Evolutionary conservation across 805 yeast species (phyloP), one percentile per base, ranked within the genome.

Genomic region (Schwanniomyces sp.): DNA sequence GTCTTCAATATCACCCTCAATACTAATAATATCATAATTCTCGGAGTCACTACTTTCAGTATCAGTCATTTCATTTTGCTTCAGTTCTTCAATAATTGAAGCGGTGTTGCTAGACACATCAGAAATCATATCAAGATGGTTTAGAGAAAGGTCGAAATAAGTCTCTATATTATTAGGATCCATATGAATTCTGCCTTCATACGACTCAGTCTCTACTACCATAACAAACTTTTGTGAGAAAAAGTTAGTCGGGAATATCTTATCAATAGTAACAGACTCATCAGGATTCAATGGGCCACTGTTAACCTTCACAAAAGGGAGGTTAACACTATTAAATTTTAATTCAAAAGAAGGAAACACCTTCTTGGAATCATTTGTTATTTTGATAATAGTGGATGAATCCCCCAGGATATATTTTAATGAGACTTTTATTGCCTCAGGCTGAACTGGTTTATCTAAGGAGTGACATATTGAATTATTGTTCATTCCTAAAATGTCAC

Each of bases 1-100:
- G 24, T 64, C 70, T 16, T 54, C 59, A 14, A 60, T 67, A 14
- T 63, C 70, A 17, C 49, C 57, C 26, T 56, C 63, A 37, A 57
- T 59, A 47, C 70, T 64, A 34, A 70, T 63, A 40, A 69, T 57
- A 45, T 69, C 74, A 40, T 63, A 67, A 43, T 65, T 72, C 14
- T 67, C 72, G 6, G 53, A 56, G 21, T 52, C 59, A 16, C 52
- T 55, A 14, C 39, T 52, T 11, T 48, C 55, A 18, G 43, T 54
- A 2, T 39, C 48, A 16, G 36, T 48, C 16, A 49, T 39, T 24
- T 18, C 37, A 4, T 32, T 21, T 21, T 21, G 24, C 24, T 21
- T 21, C 24, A 21, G 24, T 4, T 11, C 12, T 29, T 29, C 34
- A 29, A 12, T 12, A 2, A 32, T 44, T 16, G 40, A 37, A 3